Base-by-base conservation (phyloP, 1,284 basidiomycete genomes). In the Xerocomus cyaneibrunnescens region DNA sequence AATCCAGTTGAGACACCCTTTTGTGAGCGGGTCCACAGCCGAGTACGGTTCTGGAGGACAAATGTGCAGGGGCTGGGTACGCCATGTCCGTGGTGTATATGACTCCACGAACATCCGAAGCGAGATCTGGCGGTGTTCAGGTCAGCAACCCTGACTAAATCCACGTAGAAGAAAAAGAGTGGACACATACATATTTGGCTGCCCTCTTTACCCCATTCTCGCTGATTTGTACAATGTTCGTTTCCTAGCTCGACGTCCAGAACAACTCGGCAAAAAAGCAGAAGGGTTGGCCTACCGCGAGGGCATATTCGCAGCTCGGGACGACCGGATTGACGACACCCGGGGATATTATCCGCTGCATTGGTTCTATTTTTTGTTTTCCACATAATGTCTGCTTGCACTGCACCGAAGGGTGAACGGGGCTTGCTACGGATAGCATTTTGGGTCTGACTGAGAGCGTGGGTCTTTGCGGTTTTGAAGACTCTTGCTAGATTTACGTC, bases 61-160 rank as follows among this genome's bases (percentile, higher is more conserved):
- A 35, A 89, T 76, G 62, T 92, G 89, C 22, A 92, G 73, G 1
- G 86, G 78, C 54, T 92, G 88, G 2, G 81, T 84, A 27, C 85
- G 79, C 89, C 89, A 92, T 35, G 87, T 84, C 40, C 83, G 78
- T 13, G 89, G 87, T 6, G 81, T 81, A 65, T 92, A 92, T 0
- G 80, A 75, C 64, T 87, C 85, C 2, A 72, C 63, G 38, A 70
- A 65, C 51, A 92, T 74, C 57, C 79, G 81, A 34, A 67, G 65
- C 39, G 76, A 76, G 48, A 92, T 85, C 87, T 90, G 52, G 27
- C 3, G 25, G 37, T n/a, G 45, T 21, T 31, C 35, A 22, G 28
- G n/a, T 62, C 39, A 52, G 38, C 31, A 38, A 10, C 14, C 28
- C 48, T 23, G 27, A 21, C 13, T n/a, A 28, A 23, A 38, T 31